Percentiles rank a stretch among this genome's conserved stretches.
Conservation (phyloP, 108 stramenopile species). For the Cyclotella choctawhatcheeana region DNA sequence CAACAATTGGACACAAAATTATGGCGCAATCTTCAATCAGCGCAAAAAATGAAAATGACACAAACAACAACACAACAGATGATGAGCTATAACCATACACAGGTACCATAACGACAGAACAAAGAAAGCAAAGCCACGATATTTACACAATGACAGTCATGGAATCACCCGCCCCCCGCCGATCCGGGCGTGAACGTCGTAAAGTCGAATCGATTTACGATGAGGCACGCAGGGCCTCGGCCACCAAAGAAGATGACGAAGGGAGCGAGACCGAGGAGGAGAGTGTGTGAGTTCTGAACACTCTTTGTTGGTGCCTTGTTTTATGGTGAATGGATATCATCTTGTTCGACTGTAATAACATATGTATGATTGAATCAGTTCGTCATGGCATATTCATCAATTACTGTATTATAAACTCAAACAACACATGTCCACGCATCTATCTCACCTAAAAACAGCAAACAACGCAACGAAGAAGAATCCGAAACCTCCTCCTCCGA, state of each 20-base stretch:
- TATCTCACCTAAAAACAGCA: background rate
- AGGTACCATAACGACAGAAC: no score
- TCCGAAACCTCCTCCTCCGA: background rate
- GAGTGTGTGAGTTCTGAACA: background rate
- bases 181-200: conserved; percentile 50
- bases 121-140: no score
- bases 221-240: conserved; percentile 36
- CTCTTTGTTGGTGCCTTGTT: background rate
- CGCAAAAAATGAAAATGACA: no score
- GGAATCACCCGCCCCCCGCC: no score
- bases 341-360: background rate
- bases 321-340: background rate
- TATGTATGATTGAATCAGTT: background rate
- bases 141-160: no score
- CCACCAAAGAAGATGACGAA: background rate
- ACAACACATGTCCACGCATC: background rate
- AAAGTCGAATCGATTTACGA: conserved; percentile 53
- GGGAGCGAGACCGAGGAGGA: conserved; percentile 9
- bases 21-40: no score
- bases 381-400: background rate
- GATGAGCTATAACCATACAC: no score
- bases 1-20: no score
- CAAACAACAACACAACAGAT: no score
- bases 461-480: background rate
- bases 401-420: background rate